phyloP scores from a whole-genome alignment of 2,329 filamentous ascomycete species.

The Pyricularia pennisetigena region DNA sequence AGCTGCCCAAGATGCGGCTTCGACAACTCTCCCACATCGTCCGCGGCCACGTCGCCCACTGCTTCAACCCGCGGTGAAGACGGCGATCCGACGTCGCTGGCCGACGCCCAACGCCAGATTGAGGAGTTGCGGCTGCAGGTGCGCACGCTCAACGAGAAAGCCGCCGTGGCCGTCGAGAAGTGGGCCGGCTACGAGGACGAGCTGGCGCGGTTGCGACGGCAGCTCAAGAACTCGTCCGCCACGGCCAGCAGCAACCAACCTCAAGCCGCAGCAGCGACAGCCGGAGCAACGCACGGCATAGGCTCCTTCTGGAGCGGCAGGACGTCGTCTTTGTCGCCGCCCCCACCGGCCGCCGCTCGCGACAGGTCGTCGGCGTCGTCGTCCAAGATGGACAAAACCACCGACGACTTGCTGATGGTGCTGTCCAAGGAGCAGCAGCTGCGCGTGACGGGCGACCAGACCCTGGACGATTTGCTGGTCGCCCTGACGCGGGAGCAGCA shows the following conservation, averaged over 20 bases:
- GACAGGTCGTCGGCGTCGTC: constrained; percentile 11
- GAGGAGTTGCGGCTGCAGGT: constrained; percentile 64
- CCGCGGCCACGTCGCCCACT: constrained; percentile 1
- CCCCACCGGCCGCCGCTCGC: constrained; percentile 8
- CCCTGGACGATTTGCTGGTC: constrained; percentile 44
- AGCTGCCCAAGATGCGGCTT: constrained; percentile 12
- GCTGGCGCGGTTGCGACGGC: constrained; percentile 45
- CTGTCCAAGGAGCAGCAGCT: constrained; percentile 7
- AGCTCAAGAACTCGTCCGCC: constrained; percentile 12
- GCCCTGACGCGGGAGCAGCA: constrained; percentile 57
- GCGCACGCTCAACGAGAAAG: constrained; percentile 59
- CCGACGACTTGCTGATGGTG: neutral
- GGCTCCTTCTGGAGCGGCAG: neutral
- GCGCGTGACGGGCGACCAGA: constrained; percentile 9
- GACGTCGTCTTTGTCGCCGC: constrained; percentile 7
- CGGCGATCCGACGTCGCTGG: constrained; percentile 22
- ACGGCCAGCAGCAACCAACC: constrained; percentile 9
- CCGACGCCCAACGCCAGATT: constrained; percentile 49
- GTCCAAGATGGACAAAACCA: constrained; percentile 1
- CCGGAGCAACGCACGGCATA: neutral
- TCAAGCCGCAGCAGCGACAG: neutral
- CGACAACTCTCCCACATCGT: neutral
- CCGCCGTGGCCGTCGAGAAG: constrained; percentile 51
- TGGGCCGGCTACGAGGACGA: constrained; percentile 78
- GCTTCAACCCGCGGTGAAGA: neutral